These are phyloP conservation scores for Pseudonitzschia pungens DNA, from an alignment of 108 stramenopile genomes.

Conservation along the genomic window DNA sequence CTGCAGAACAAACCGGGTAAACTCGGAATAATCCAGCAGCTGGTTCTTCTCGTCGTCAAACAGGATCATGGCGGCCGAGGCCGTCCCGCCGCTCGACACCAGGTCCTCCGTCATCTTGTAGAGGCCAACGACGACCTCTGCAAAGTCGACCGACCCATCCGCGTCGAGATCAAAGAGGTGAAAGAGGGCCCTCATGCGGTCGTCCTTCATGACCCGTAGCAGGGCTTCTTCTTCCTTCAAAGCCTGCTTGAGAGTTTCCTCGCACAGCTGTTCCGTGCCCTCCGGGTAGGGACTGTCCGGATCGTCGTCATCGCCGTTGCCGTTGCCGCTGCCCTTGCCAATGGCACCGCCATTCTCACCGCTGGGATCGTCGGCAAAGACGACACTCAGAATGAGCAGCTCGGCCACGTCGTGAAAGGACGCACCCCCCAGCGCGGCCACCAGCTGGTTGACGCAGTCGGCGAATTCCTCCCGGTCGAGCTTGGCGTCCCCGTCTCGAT, in stretches of 20 bases:
- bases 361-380: constrained; percentile 17
- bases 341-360: not conserved
- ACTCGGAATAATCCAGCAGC: constrained; percentile 23
- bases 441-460: constrained; percentile 12
- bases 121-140: constrained; percentile 32
- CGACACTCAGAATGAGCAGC: constrained; percentile 23
- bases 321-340: too few relatives aligned
- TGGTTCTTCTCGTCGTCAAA: constrained; percentile 23
- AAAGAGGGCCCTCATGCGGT: constrained; percentile 33
- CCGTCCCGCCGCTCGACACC: constrained; percentile 7
- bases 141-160: constrained; percentile 23
- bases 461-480: constrained; percentile 25
- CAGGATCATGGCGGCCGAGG: constrained; percentile 15
- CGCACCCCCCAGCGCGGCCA: not conserved
- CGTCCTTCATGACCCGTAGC: constrained; percentile 6
- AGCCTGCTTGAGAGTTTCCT: not conserved
- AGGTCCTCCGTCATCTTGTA: constrained; percentile 32
- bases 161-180: constrained; percentile 24
- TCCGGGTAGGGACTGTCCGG: too few relatives aligned
- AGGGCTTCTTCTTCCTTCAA: constrained; percentile 10
- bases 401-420: constrained; percentile 36
- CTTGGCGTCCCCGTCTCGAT: constrained; percentile 20
- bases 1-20: constrained; percentile 26
- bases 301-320: not conserved
- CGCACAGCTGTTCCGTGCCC: not conserved